Base-by-base conservation (phyloP, 176 grass and related monocot genomes). In the Panicum miliaceum region DNA sequence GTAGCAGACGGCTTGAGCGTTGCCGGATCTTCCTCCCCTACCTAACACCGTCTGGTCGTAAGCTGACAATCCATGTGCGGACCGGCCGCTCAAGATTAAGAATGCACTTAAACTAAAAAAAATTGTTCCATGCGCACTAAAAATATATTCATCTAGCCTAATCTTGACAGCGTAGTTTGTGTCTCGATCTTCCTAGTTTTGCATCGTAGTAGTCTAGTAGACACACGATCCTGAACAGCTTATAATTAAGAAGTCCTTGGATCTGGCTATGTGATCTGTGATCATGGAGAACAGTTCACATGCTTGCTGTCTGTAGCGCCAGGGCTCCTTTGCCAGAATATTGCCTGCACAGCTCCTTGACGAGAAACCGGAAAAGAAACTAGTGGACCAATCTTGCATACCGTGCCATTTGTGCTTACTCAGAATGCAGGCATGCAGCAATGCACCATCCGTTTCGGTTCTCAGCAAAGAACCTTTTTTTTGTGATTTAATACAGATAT, bases 1-100 rank as follows among this genome's bases (percentile, higher is more conserved):
- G 12, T 47, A 79, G 63, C 58, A 60, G 81, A 58, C 75, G 36
- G 68, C 81, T 32, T 32, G 29, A 32, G 29, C 29, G 29, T 6
- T 50, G 11, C 42, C 29, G 22, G 68, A 71, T 41, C 41, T 50
- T 86, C 57, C 73, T 58, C 42, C 73, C 62, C 61, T 34, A 23
- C 4, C 4, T 86, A 73, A 15, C 16, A 74, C 69, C 69, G 26
- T 72, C 43, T 54, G 12, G 81, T 72, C 65, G 63, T 73, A 58
- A 57, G 47, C 75, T 40, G 71, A 80, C 68, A 40, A 66, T 2
- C 20, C 54, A 67, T 18, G 1, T 53, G 26, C 12, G 14, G 66
- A 73, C 75, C 59, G 35, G 20, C 26, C 37, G 64, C 32, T 53
- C 25, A 38, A 38, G 46, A 68, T 68, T 68, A 59, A 43, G 10